Conservation (phyloP, 2,329 filamentous ascomycete genomes). For the Tolypocladium album region DNA sequence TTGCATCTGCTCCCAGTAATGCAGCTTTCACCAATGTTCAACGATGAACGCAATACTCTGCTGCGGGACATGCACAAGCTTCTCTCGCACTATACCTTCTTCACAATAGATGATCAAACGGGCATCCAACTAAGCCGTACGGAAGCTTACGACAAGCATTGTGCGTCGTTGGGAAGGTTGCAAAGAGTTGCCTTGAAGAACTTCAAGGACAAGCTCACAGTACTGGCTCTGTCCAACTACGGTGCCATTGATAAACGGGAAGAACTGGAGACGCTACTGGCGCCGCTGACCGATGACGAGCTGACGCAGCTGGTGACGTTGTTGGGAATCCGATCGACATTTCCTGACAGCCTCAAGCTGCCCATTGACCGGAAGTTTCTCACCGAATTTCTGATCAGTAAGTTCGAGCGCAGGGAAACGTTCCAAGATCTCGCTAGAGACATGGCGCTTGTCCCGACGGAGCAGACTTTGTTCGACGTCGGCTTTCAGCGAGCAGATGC, state of each 20-base stretch:
- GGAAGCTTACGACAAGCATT: conserved; percentile 73
- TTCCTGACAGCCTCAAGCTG: conserved; percentile 61
- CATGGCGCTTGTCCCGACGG: conserved; percentile 73
- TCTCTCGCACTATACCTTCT: conserved; percentile 78
- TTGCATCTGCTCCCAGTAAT: conserved; percentile 73
- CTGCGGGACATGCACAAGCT: conserved; percentile 72
- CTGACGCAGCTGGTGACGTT: conserved; percentile 55
- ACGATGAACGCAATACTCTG: conserved; percentile 61
- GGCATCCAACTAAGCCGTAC: conserved; percentile 62
- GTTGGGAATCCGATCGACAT: conserved; percentile 72
- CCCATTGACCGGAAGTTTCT: conserved; percentile 52
- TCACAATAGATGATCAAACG: conserved; percentile 85
- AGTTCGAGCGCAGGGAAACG: conserved; percentile 65
- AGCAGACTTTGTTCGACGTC: conserved; percentile 68
- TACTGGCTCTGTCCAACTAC: conserved; percentile 86
- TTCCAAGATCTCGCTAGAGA: conserved; percentile 71
- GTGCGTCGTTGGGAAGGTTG: conserved; percentile 62
- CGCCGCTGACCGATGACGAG: conserved; percentile 63
- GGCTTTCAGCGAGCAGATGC: conserved; percentile 70
- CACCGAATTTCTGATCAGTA: conserved; percentile 61
- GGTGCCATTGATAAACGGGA: conserved; percentile 71
- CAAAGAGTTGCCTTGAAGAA: conserved; percentile 70
- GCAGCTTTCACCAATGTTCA: conserved; percentile 66
- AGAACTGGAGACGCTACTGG: conserved; percentile 69
- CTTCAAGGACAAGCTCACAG: conserved; percentile 84